phyloP scores from a whole-genome alignment of 2,329 filamentous ascomycete species.

The Sphaerulina vaccinii region DNA sequence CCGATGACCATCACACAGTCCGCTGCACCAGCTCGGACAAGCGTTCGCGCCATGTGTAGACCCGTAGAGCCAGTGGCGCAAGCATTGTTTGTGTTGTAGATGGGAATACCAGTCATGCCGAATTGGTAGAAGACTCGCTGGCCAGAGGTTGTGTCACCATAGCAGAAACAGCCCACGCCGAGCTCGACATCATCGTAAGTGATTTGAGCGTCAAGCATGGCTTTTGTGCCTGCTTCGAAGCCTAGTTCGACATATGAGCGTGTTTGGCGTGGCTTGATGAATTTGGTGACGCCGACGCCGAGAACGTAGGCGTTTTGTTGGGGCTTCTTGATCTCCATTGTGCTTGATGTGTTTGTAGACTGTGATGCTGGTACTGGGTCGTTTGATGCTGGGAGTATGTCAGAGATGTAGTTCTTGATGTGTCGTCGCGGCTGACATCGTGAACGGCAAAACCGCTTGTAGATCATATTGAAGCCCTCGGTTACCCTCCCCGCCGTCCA shows the following conservation, averaged over 20 bases:
- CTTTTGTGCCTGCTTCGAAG: conserved; percentile 88
- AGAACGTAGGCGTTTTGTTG: conserved; percentile 71
- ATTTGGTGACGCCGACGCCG: conserved; percentile 98
- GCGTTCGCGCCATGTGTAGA: conserved; percentile 75
- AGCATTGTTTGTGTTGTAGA: conserved; percentile 99
- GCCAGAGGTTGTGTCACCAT: conserved; percentile 54
- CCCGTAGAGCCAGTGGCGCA: conserved; percentile 95
- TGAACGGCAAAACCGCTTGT: conserved; percentile 3
- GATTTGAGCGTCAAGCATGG: conserved; percentile 79
- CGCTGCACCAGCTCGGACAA: conserved; percentile 63
- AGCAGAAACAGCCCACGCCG: conserved; percentile 96
- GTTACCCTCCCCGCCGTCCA: conserved; percentile 1
- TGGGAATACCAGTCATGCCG: conserved; percentile 92
- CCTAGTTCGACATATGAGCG: conserved; percentile 94
- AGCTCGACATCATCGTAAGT: conserved; percentile 96
- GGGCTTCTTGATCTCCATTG: conserved; percentile 29
- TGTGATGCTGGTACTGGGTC: neutral
- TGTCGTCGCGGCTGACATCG: conserved; percentile 13
- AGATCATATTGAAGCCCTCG: neutral
- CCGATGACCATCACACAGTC: conserved; percentile 90
- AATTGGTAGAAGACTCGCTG: conserved; percentile 99
- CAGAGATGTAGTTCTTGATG: neutral
- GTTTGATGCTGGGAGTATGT: too few species aligned
- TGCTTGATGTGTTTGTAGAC: neutral
- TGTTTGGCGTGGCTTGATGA: conserved; percentile 93